Conservation (phyloP, 164 flowering plant species). For the Vitis cinerea region DNA sequence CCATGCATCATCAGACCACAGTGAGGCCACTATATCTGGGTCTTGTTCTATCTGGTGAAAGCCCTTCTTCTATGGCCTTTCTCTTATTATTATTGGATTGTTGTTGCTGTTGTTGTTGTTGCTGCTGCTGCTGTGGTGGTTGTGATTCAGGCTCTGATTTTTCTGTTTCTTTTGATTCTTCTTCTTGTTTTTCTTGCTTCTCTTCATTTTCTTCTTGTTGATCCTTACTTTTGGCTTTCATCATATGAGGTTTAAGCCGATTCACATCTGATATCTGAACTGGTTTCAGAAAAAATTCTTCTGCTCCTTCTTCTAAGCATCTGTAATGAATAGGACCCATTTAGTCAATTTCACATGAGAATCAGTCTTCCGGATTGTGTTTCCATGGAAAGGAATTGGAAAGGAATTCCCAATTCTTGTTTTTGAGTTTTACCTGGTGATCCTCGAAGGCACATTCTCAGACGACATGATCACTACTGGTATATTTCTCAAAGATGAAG, state of each 20-base stretch:
- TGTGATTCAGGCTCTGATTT: slow-evolving; percentile 14
- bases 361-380: neutral
- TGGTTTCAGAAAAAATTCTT: slow-evolving; percentile 83
- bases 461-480: slow-evolving; percentile 98
- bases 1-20: slow-evolving; percentile 28
- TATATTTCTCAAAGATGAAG: slow-evolving; percentile 69
- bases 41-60: slow-evolving; percentile 56
- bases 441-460: slow-evolving; percentile 87
- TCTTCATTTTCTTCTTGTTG: slow-evolving; percentile 10
- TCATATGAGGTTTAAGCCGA: slow-evolving; percentile 63
- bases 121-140: slow-evolving; percentile 14
- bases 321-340: slow-evolving; percentile 30
- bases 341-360: slow-evolving; percentile 5
- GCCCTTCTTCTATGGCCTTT: slow-evolving; percentile 50
- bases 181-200: neutral
- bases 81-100: slow-evolving; percentile 43
- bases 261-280: slow-evolving; percentile 62
- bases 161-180: slow-evolving; percentile 7
- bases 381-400: neutral
- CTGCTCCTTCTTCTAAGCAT: slow-evolving; percentile 94
- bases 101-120: slow-evolving; percentile 15
- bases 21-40: slow-evolving; percentile 55
- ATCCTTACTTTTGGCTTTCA: slow-evolving; percentile 46
- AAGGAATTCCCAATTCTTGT: neutral
- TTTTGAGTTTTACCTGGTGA: slow-evolving; percentile 57